Base-by-base conservation (phyloP, 2,329 filamentous ascomycete species). In the Alternaria arborescens region DNA sequence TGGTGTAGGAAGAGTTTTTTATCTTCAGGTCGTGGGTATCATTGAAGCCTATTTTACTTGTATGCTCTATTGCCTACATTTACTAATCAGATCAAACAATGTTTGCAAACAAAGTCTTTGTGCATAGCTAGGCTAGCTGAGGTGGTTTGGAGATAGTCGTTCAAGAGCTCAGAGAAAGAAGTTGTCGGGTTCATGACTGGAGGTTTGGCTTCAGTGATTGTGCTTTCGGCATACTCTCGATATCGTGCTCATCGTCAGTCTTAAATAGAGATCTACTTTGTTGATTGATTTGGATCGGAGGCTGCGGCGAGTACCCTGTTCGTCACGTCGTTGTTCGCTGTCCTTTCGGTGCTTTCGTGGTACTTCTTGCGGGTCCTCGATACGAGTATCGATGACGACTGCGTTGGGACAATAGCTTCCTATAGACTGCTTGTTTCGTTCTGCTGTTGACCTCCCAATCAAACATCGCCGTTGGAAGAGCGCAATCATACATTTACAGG, bases 271-370 rank as follows among this genome's bases (percentile, higher is more conserved):
- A 38, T 38, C 46, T 24, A 18, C 46, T 16, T 26, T 22, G 20
- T 36, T 14, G 14, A 11, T 36, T 50, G 34, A 14, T 22, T 36
- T 20, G 32, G 32, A 38, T 50, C 22, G 46, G 46, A 30, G 22
- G 46, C 46, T 34, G 32, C 46, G 32, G 30, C 34, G 22, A 36
- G 46, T 50, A 22, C 46, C 46, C 30, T n/a, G 6, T 50, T 20
- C 46, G 30, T 32, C 18, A 36, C 8, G 16, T 50, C 10, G 14
- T n/a, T 50, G 46, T 36, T 38, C 30, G 32, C 32, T 36, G 46
- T 36, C 14, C 46, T 50, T 22, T 50, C 46, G 46, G 46, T 30
- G 46, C 46, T 50, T 50, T 50, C 32, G 22, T 36, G 46, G 32
- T 50, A 24, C 46, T n/a, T 42, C 3, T 8, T 42, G 20, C 20